Base-by-base conservation (phyloP, 2,329 filamentous ascomycete species). In the Macroventuria anomochaeta region DNA sequence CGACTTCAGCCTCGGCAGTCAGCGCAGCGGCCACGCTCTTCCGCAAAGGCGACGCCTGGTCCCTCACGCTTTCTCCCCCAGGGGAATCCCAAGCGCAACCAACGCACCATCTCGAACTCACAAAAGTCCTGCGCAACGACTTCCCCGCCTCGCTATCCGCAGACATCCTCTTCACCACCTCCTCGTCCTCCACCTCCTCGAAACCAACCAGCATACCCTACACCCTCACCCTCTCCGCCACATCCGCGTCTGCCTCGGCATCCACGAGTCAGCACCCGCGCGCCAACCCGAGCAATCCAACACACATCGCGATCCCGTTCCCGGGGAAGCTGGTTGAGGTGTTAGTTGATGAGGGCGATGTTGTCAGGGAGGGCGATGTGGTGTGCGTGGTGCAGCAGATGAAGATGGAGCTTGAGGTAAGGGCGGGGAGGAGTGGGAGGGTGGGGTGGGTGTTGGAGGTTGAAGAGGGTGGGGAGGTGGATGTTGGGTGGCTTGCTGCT, bases 401-500 rank as follows among this genome's bases (percentile, higher is more conserved):
- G 84, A 88, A 88, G 71, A 88, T 88, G 85, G 85, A 88, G 59
- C 70, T 88, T n/a, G 85, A 88, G 62, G 80, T 88, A 2, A 70
- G 85, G 18, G 77, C 77, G 48, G 74, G 76, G 13, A 75, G 75
- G 4, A 73, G 75, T 1, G 84, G 84, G 0, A 67, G 64, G 2
- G 77, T 84, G 4, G 72, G 66, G 1, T 86, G 83, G 80, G 77
- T 81, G 0, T 75, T 77, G 40, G 81, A 84, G 42, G 77, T 77
- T 38, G 80, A 83, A 31, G 81, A 85, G 38, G 81, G 77, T 5
- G 79, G 82, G 43, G 83, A 85, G 58, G 80, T 86, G 2, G 79
- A 76, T 0, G 83, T 85, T 57, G 84, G 84, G 1, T 80, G 79
- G 62, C 67, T 85, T 46, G 74, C 81, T 51, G 79, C 78, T 26